phyloP scores from a whole-genome alignment of 768 basidiomycete species.

The Rhodotorula babjevae region DNA sequence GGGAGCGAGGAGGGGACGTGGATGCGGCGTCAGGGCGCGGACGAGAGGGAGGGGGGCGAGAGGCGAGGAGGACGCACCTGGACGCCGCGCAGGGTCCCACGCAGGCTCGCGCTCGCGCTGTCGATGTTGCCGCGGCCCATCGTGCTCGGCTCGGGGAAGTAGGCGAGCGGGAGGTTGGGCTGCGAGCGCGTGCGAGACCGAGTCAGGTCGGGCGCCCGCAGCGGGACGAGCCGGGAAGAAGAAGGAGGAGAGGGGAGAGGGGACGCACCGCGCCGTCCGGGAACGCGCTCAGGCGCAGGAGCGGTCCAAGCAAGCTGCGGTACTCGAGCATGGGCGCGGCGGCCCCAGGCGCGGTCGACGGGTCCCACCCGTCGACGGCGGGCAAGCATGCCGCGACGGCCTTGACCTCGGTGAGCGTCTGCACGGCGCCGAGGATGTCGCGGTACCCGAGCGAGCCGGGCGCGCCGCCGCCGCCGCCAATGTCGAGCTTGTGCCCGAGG shows the following conservation, averaged over 20 bases:
- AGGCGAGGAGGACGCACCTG: constrained; percentile 55
- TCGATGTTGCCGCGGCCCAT: constrained; percentile 69
- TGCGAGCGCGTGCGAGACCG: constrained; percentile 43
- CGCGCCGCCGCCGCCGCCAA: constrained; percentile 29
- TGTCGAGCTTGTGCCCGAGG: constrained; percentile 45
- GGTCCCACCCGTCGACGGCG: constrained; percentile 13
- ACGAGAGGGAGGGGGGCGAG: not conserved
- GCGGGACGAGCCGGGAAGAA: not conserved
- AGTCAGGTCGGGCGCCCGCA: not conserved
- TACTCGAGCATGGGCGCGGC: constrained; percentile 49
- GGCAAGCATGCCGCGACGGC: constrained; percentile 66
- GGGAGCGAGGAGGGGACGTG: too few species aligned
- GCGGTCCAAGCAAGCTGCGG: constrained; percentile 64
- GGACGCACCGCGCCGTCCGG: constrained; percentile 68
- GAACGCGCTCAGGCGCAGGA: constrained; percentile 78
- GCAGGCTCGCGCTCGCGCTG: constrained; percentile 73
- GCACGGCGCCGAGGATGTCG: constrained; percentile 73
- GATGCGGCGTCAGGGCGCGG: not conserved
- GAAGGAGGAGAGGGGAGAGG: not conserved
- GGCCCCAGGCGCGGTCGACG: constrained; percentile 9
- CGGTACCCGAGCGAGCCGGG: constrained; percentile 59
- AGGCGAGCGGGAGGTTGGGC: constrained; percentile 70
- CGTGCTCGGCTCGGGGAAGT: constrained; percentile 81
- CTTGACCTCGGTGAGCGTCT: constrained; percentile 74
- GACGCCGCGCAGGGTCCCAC: constrained; percentile 76